phyloP scores from a whole-genome alignment of 441 rosid species.

The Viola pubescens region DNA sequence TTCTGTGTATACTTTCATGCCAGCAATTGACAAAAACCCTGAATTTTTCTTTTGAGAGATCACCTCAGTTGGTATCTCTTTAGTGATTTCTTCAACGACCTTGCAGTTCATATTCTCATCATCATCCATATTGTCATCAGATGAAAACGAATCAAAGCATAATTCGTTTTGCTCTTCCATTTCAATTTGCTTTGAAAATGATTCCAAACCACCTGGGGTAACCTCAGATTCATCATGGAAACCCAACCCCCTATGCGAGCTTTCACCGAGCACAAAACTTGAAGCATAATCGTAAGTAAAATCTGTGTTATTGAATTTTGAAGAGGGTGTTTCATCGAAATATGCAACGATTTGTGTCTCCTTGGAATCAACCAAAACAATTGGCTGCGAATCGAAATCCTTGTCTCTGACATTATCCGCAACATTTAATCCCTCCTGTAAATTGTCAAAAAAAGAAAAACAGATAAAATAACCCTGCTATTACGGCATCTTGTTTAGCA shows the following conservation, averaged over 20 bases:
- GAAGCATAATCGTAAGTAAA: conserved; percentile 52
- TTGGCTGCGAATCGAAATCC: conserved; percentile 23
- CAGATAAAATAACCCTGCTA: neutral
- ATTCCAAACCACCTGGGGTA: conserved; percentile 31
- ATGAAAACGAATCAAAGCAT: conserved; percentile 23
- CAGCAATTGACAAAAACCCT: conserved; percentile 57
- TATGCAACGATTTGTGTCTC: conserved; percentile 47
- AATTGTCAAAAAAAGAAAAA: conserved; percentile 10
- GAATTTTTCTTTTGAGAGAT: conserved; percentile 37
- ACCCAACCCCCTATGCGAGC: conserved; percentile 58
- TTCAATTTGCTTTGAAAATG: conserved; percentile 36
- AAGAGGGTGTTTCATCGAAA: conserved; percentile 45
- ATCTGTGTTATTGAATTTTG: conserved; percentile 25
- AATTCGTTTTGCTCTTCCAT: conserved; percentile 31
- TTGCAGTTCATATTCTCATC: conserved; percentile 17
- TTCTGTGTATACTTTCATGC: conserved; percentile 57
- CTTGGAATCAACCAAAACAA: conserved; percentile 42
- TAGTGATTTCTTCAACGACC: conserved; percentile 27
- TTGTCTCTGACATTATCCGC: conserved; percentile 13
- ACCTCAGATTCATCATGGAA: conserved; percentile 46
- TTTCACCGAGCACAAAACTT: conserved; percentile 53
- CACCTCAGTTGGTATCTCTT: conserved; percentile 26
- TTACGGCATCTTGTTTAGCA: neutral
- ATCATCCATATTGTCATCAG: conserved; percentile 31
- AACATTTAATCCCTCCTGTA: conserved; percentile 27